Evolutionary conservation across 257 asterid species (phyloP), one percentile per base, ranked within the genome.

Genomic region (Solanum pimpinellifolium): DNA sequence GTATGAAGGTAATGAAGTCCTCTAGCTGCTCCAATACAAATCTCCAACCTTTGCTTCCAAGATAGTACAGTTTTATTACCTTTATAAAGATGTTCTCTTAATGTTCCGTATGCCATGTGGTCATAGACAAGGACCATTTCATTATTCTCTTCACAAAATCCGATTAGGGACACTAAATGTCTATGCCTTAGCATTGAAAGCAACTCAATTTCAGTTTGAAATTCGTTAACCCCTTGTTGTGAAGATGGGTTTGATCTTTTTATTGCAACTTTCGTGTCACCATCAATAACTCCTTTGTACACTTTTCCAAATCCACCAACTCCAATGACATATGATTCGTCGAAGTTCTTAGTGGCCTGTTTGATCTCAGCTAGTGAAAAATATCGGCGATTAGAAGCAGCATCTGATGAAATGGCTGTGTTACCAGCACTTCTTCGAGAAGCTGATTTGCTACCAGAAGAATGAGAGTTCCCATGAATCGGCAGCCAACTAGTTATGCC

Each of bases 301-400:
- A 96, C 99, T 80, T 96, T 95, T 1, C 99, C 99, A 42, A 96
- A 96, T 1, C 99, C 99, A 11, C 99, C 99, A 1, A 95, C 98
- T 3, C 99, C 98, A 21, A 96, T 95, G 1, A 95, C 98, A n/a
- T 93, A 66, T 1, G 98, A 96, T 83, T 96, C 99, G 21, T 95
- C 95, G 16, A 95, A 96, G 84, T 94, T 95, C 90, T 95, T 94
- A 23, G 98, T 95, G 4, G 97, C 98, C 23, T 70, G 90, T 78
- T 90, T 90, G 56, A 97, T 95, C 82, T 97, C 99, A 1, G 95
- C 85, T 35, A 97, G 77, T 42, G 93, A 93, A 91, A 96, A 96
- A 87, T 95, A 96, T 4, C 99, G 92, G 69, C 99, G 94, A 21
- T 96, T 94, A 88, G 94, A 86, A 0, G 98, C 98, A 0, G 96